A percentile compares a stretch with the other conserved stretches of the same genome.
These are phyloP conservation scores for Ascochyta koolunga DNA, from an alignment of 2,329 filamentous ascomycete genomes.

Conservation along the genomic window DNA sequence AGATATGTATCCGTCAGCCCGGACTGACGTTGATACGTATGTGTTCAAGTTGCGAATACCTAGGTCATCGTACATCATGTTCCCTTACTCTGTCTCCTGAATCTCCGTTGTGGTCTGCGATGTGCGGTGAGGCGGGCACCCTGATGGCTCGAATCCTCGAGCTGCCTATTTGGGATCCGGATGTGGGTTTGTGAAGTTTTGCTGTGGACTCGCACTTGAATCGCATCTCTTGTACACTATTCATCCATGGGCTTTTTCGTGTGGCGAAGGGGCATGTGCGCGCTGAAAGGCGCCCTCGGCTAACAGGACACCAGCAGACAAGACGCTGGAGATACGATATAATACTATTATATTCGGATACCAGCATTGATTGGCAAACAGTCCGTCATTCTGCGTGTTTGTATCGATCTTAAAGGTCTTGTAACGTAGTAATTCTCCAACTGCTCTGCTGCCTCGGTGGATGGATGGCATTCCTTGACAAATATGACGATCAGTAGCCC, in stretches of 20 bases:
- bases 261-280: background rate
- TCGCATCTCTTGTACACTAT: background rate
- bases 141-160: slow-evolving; percentile 5
- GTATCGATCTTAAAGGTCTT: too few species aligned
- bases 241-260: background rate
- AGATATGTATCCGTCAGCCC: too few species aligned
- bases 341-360: too few species aligned
- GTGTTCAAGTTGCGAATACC: too few species aligned
- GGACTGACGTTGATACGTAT: too few species aligned
- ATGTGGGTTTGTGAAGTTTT: background rate
- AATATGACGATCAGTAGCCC: background rate
- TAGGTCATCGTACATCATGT: too few species aligned
- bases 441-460: background rate
- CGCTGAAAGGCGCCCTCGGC: background rate
- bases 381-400: too few species aligned
- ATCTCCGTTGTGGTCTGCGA: too few species aligned
- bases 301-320: too few species aligned
- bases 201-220: background rate
- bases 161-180: slow-evolving; percentile 1
- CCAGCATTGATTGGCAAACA: too few species aligned
- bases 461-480: background rate
- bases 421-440: background rate
- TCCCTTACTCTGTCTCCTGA: too few species aligned
- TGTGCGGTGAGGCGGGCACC: background rate
- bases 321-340: too few species aligned